Percentiles rank a stretch among this genome's conserved stretches.
phyloP scores from a whole-genome alignment of 305 asterid genomes.

The Vinca major region DNA sequence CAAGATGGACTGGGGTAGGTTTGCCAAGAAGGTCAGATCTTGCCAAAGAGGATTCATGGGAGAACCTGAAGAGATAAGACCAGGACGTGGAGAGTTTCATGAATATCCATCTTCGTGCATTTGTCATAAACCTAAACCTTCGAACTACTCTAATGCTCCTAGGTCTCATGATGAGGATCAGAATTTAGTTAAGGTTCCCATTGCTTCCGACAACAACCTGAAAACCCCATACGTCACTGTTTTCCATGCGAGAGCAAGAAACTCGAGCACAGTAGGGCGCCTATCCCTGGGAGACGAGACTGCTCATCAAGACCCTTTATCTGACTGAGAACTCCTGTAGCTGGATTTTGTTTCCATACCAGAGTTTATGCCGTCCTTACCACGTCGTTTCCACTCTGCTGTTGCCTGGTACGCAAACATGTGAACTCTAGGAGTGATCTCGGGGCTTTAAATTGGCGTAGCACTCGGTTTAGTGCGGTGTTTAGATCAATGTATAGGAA shows the following conservation, averaged over 20 bases:
- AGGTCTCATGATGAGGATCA: slow-evolving; percentile 25
- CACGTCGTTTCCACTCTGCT: background rate
- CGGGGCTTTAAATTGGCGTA: background rate
- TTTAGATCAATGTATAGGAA: slow-evolving; percentile 33
- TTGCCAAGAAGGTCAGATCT: slow-evolving; percentile 76
- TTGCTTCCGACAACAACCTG: slow-evolving; percentile 27
- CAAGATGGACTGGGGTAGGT: slow-evolving; percentile 69
- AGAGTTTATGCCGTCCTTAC: background rate
- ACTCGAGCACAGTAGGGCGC: slow-evolving; percentile 21
- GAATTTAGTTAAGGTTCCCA: slow-evolving; percentile 18
- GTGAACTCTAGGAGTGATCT: background rate
- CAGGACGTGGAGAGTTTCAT: slow-evolving; percentile 93
- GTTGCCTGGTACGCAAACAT: background rate
- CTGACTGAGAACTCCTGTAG: slow-evolving; percentile 29
- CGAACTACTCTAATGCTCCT: slow-evolving; percentile 22
- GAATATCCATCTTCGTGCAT: slow-evolving; percentile 88
- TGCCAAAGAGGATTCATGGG: slow-evolving; percentile 98
- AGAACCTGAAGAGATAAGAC: slow-evolving; percentile 88
- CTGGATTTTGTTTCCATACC: background rate
- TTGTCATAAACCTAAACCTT: slow-evolving; percentile 66
- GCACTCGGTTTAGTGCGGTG: slow-evolving; percentile 2
- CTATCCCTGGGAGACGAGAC: slow-evolving; percentile 30
- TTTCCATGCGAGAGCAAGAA: slow-evolving; percentile 20
- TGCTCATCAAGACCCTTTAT: slow-evolving; percentile 34
- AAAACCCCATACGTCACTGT: slow-evolving; percentile 16